These are phyloP conservation scores for Epichloe brachyelytri DNA, from an alignment of 2,329 filamentous ascomycete species.

Conservation along the genomic window DNA sequence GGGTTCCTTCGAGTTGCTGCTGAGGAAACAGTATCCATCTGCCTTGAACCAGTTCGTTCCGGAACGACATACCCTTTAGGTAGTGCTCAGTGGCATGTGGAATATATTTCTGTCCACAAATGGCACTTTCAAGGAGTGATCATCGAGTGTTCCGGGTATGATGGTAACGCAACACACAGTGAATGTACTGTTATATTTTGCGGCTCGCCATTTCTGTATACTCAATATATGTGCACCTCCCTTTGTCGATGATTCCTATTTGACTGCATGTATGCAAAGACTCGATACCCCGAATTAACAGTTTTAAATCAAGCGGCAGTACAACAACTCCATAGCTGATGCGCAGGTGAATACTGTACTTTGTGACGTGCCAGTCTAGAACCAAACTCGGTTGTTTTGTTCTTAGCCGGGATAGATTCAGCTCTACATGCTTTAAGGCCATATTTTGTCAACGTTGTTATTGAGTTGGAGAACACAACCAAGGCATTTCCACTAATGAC, in stretches of 20 bases:
- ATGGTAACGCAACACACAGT: not conserved
- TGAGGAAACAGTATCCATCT: conserved; percentile 13
- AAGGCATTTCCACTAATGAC: no score
- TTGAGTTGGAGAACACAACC: no score
- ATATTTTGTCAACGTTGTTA: no score
- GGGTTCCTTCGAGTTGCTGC: no score
- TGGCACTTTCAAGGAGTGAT: not conserved
- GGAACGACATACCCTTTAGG: not conserved
- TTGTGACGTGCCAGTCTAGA: no score
- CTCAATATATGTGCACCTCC: not conserved
- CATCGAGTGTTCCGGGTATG: not conserved
- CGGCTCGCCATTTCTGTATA: not conserved
- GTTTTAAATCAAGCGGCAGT: no score
- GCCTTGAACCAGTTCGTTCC: not conserved
- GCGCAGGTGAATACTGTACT: not conserved
- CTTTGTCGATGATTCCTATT: not conserved
- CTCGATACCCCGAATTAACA: no score
- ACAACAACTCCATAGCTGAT: not conserved
- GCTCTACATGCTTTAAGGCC: no score
- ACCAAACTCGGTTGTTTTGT: no score
- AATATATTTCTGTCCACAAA: not conserved
- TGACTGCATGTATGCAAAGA: not conserved
- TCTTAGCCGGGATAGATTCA: no score
- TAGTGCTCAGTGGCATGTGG: not conserved
- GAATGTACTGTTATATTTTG: not conserved